phyloP scores from a whole-genome alignment of 805 yeast species.

The Ogataea degrootiae region DNA sequence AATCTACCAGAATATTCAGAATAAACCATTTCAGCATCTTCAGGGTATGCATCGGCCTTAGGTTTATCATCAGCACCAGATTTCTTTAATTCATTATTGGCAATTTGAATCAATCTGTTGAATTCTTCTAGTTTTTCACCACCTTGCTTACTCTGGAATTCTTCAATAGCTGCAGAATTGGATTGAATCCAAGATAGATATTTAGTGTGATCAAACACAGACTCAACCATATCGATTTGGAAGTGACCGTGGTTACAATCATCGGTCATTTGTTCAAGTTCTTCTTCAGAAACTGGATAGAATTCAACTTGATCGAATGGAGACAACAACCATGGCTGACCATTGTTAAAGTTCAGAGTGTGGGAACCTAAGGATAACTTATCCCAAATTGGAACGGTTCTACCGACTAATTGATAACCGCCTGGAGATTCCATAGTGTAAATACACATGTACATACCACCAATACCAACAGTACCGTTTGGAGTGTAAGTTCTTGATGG shows the following conservation, averaged over 20 bases:
- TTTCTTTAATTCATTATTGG: constrained; percentile 67
- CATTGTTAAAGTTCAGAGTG: constrained; percentile 36
- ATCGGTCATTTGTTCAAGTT: constrained; percentile 65
- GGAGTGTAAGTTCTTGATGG: constrained; percentile 97
- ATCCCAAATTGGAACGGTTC: constrained; percentile 98
- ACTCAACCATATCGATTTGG: constrained; percentile 66
- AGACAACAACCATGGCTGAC: constrained; percentile 81
- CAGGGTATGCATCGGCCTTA: constrained; percentile 59
- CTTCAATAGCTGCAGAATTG: constrained; percentile 67
- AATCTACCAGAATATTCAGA: constrained; percentile 96
- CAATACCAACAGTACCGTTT: constrained; percentile 95
- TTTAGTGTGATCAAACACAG: constrained; percentile 76
- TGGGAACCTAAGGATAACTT: constrained; percentile 75
- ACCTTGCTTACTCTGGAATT: constrained; percentile 60
- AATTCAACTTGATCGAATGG: constrained; percentile 95
- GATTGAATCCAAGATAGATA: constrained; percentile 76
- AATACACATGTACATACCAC: constrained; percentile 98
- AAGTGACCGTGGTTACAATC: constrained; percentile 79
- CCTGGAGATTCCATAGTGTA: constrained; percentile 98
- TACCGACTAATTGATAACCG: constrained; percentile 94
- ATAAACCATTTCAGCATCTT: constrained; percentile 76
- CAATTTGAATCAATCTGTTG: constrained; percentile 72
- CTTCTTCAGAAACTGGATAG: constrained; percentile 85
- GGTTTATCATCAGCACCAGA: constrained; percentile 42
- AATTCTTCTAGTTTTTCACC: constrained; percentile 86